Percentiles rank a stretch among this genome's conserved stretches.
Evolutionary conservation across 1,139 yeast genomes (phyloP).

Genomic region (Suhomyces ambrosiae): DNA sequence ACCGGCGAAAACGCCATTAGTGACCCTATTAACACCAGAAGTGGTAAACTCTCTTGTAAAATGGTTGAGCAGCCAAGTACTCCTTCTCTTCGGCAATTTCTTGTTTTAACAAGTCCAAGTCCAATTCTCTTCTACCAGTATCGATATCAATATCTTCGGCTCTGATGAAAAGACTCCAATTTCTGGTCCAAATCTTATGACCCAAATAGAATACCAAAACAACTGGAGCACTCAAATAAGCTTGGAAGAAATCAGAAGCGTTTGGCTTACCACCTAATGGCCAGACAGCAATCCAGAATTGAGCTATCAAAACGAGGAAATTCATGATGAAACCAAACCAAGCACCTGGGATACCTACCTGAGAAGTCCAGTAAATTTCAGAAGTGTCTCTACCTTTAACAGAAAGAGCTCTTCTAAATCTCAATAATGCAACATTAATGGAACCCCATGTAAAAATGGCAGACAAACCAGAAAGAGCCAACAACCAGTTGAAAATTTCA

Average conservation of each 20-base stretch:
- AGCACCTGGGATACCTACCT: slow-evolving; percentile 38
- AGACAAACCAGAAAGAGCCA: slow-evolving; percentile 41
- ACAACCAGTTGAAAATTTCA: slow-evolving; percentile 38
- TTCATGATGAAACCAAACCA: slow-evolving; percentile 30
- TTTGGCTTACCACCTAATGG: slow-evolving; percentile 39
- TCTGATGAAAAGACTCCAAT: slow-evolving; percentile 43
- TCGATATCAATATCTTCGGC: slow-evolving; percentile 53
- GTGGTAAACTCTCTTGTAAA: slow-evolving; percentile 34
- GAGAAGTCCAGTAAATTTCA: slow-evolving; percentile 35
- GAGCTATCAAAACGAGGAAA: slow-evolving; percentile 38
- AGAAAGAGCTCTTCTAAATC: slow-evolving; percentile 38
- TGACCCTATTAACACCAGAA: slow-evolving; percentile 51
- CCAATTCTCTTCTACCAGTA: slow-evolving; percentile 57
- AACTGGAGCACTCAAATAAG: slow-evolving; percentile 57
- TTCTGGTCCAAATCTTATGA: slow-evolving; percentile 52
- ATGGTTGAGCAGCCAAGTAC: slow-evolving; percentile 31
- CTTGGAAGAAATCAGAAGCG: slow-evolving; percentile 49
- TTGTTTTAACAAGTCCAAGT: slow-evolving; percentile 51
- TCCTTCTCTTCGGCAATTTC: slow-evolving; percentile 54
- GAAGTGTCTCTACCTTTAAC: slow-evolving; percentile 36
- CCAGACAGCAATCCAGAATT: slow-evolving; percentile 46
- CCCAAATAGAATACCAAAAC: slow-evolving; percentile 50
- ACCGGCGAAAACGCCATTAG: background rate
- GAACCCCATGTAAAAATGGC: slow-evolving; percentile 43
- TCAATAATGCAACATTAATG: slow-evolving; percentile 37